Base-by-base conservation (phyloP, 192 early-diverging fungal genomes). In the Coemansia javaensis region DNA sequence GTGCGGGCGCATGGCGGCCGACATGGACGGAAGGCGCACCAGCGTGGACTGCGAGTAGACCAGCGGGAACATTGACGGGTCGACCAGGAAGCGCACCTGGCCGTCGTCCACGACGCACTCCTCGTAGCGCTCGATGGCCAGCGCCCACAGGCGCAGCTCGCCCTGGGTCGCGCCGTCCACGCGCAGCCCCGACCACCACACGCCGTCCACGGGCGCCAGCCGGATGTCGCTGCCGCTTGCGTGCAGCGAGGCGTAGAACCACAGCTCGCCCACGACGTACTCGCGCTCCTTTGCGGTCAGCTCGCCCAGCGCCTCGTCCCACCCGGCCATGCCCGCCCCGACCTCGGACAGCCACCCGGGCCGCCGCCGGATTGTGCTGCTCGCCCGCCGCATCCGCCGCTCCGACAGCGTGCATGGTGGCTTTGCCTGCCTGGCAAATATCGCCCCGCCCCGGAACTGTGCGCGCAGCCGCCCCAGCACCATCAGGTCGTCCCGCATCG, bases 61-160 rank as follows among this genome's bases (percentile, higher is more conserved):
- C 20, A 75, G 45, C 15, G 55, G 56, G 32, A 33, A 65, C 21
- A 76, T 38, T 5, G 66, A 76, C 28, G 66, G 73, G 25, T 70
- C 60, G n/a, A 76, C 47, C 14, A 76, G 35, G 17, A 65, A 53
- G 6, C 60, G 48, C 12, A 76, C 62, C 49, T 57, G 53, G 12
- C 79, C 54, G n/a, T 56, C 42, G 11, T 65, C 59, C 3, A 64
- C 67, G 56, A 81, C 74, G 75, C 75, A 74, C 14, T 78, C 59
- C 16, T 77, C n/a, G n/a, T n/a, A n/a, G n/a, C n/a, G 48, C 11
- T 16, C 30, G 27, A 35, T 20, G 17, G 34, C n/a, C 2, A 18
- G 17, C 1, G 44, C 20, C 14, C 33, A 35, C 12, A 9, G 5
- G 32, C 23, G 5, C 16, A 59, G 31, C 6, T 50, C 44, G 28